Base-by-base conservation (phyloP, 345 rosid genomes). In the Lumnitzera racemosa region DNA sequence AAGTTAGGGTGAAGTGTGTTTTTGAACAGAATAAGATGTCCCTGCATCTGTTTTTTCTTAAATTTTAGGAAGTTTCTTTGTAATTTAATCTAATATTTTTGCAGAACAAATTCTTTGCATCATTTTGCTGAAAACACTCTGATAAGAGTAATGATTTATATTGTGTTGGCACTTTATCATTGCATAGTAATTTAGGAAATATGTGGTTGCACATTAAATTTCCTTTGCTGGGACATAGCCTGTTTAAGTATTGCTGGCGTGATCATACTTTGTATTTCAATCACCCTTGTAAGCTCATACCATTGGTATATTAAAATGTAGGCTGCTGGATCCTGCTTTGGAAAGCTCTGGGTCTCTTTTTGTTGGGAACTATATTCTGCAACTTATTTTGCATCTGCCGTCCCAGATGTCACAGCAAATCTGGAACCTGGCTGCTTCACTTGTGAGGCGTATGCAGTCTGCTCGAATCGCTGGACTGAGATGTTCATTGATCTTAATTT, bases 261-360 rank as follows among this genome's bases (percentile, higher is more conserved):
- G 4, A 31, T 41, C 46, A 31, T 57, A 48, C 25, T n/a, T 41
- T 24, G 46, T 41, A n/a, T 16, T 57, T n/a, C 15, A 36, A 36
- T 3, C 10, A 7, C 43, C 10, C 43, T 36, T 9, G 4, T 36
- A 36, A 36, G 43, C 9, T 36, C 43, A 4, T 36, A 36, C 43
- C 1, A 36, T 36, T 5, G 43, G 43, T 36, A 36, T 36, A 5
- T 27, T 36, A 25, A 47, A 43, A 58, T 73, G 78, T 81, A 91
- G 96, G 89, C 96, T 89, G 72, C 95, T 91, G 48, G 80, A 89
- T 71, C 98, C 96, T 62, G 79, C 72, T 62, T 63, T 89, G 70
- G 96, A 92, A 71, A 80, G 94, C 78, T 91, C 98, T 55, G 96
- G 96, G 71, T 91, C 98, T 64, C 84, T 91, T 55, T 89, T 89